phyloP scores from a whole-genome alignment of 2,329 filamentous ascomycete genomes.

The Cercospora sesami region DNA sequence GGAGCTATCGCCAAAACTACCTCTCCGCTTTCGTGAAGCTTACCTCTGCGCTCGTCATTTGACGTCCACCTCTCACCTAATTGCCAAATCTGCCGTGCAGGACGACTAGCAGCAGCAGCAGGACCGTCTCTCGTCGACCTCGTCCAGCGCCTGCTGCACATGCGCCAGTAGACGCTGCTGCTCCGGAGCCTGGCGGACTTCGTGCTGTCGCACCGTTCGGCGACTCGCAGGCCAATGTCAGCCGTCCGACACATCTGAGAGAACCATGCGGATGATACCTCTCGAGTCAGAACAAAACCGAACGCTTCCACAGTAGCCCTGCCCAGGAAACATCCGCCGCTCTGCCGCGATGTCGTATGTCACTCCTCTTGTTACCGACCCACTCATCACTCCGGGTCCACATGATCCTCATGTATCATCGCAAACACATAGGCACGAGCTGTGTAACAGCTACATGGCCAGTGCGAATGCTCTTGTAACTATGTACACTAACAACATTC shows the following conservation, averaged over 20 bases:
- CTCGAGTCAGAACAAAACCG: constrained; percentile 22
- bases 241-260: constrained; percentile 22
- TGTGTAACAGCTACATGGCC: constrained; percentile 18
- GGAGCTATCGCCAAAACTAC: constrained; percentile 26
- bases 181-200: constrained; percentile 10
- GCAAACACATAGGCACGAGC: constrained; percentile 13
- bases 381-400: constrained; percentile 14
- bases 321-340: constrained; percentile 23
- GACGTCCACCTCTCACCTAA: constrained; percentile 20
- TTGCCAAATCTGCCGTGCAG: constrained; percentile 10
- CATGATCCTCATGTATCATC: constrained; percentile 14
- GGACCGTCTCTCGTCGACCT: constrained; percentile 9
- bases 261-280: constrained; percentile 34
- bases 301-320: constrained; percentile 28
- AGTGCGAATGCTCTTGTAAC: constrained; percentile 15
- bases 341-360: constrained; percentile 36
- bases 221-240: constrained; percentile 31
- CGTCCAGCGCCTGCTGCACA: constrained; percentile 3
- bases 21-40: constrained; percentile 30
- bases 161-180: constrained; percentile 17
- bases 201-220: constrained; percentile 17
- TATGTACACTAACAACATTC: constrained; percentile 29
- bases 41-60: constrained; percentile 29
- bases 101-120: constrained; percentile 5
- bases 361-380: constrained; percentile 16